Evolutionary conservation across 345 rosid species (phyloP), one percentile per base, ranked within the genome.

Genomic region (Salix dunnii): DNA sequence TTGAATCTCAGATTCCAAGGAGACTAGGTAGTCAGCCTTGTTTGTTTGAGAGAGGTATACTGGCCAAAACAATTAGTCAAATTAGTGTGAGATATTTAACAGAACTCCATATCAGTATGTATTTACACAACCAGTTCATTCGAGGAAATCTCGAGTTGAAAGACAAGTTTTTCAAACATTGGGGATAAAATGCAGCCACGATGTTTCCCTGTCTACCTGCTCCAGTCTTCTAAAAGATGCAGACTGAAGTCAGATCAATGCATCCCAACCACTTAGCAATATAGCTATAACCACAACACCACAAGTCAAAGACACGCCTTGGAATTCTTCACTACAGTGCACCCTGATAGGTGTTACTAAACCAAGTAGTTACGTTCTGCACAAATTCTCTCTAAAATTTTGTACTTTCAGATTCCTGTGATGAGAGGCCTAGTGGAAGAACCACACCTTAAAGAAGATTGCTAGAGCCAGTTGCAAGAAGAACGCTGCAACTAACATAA

Each of bases 391-490:
- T 38, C 35, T 49, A 33, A 31, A 9, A 23, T 77, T 51, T 66
- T 40, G 30, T 49, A 67, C 31, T 42, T 40, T 31, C 48, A 14
- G 43, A 67, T 62, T 46, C 35, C 68, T 64, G 79, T 18, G n/a
- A 17, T 53, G 10, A 51, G 31, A 68, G 61, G 75, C 63, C 84
- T 81, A 96, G 61, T 97, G 88, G 80, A 96, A 96, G 87, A 96
- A 96, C 95, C 95, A 92, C 80, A 86, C 97, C 87, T 96, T 96
- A 84, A 96, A 83, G 84, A 96, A 92, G 87, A 96, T 79, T 63
- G 97, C 92, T 25, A 96, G 84, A 72, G 89, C 87, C 86, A 93
- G 85, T 84, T 96, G 99, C 83, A 96, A 82, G 63, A 80, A 80
- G 83, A 93, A 91, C 17, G 99, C 89, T 36, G 90, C 87, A 49